Evolutionary conservation across 2,329 filamentous ascomycete genomes (phyloP).

Genomic region (Peltaster fructicola): DNA sequence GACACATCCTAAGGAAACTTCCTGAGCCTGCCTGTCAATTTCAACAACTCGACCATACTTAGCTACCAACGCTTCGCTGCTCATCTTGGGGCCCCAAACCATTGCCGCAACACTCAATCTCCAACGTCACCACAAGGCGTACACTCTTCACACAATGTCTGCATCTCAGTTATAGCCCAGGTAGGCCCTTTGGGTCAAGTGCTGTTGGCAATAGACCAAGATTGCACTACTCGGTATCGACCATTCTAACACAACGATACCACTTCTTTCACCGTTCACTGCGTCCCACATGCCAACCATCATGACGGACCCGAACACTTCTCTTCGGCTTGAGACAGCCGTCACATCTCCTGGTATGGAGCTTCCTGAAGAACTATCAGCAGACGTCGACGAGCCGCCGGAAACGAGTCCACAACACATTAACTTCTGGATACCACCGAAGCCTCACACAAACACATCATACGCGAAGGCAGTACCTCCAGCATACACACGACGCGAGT

Average conservation of each 20-base stretch:
- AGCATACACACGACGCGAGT: constrained; percentile 46
- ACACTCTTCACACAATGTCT: constrained; percentile 5
- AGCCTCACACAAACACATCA: constrained; percentile 9
- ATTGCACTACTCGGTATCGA: neutral
- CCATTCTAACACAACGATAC: neutral
- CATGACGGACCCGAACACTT: constrained; percentile 7
- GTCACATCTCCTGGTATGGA: constrained; percentile 12
- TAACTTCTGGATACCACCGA: constrained; percentile 10
- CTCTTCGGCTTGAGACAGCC: constrained; percentile 6
- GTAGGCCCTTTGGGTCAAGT: constrained; percentile 7
- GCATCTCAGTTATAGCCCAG: constrained; percentile 7
- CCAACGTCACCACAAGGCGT: constrained; percentile 1
- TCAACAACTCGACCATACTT: too few species aligned
- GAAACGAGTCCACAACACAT: constrained; percentile 39
- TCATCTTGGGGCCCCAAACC: too few species aligned
- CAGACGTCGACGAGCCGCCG: constrained; percentile 79
- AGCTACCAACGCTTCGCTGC: too few species aligned
- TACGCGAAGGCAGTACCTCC: constrained; percentile 32
- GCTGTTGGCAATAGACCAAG: neutral
- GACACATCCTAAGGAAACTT: too few species aligned
- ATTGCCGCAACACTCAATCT: neutral
- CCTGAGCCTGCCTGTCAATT: too few species aligned
- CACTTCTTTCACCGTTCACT: constrained; percentile 1
- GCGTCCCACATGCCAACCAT: constrained; percentile 1
- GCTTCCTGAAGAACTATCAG: constrained; percentile 40